Percentiles rank a stretch among this genome's conserved stretches.
Evolutionary conservation across 2,329 filamentous ascomycete genomes (phyloP).

Genomic region (Fusarium luffae): DNA sequence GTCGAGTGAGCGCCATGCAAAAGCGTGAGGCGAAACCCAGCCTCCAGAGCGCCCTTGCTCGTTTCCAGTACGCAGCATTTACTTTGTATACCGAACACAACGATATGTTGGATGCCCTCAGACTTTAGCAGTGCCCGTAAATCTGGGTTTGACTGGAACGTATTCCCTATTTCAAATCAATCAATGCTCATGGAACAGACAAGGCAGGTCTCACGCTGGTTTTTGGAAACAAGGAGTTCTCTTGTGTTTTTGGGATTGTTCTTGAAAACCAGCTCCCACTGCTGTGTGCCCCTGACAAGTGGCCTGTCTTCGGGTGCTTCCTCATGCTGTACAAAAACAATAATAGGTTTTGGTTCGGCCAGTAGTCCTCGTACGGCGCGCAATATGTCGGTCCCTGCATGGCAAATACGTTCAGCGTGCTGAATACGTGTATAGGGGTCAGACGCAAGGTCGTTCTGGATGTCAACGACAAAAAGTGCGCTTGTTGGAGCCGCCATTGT

Average conservation of each 20-base stretch:
- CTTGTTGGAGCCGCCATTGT: not conserved
- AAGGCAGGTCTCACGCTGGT: conserved; percentile 1
- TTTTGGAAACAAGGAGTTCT: conserved; percentile 16
- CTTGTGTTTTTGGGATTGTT: not conserved
- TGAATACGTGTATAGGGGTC: conserved; percentile 14
- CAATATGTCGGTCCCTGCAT: conserved; percentile 11
- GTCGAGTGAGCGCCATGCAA: conserved; percentile 28
- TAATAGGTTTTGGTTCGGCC: not conserved
- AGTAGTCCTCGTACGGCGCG: not conserved
- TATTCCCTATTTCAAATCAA: conserved; percentile 13
- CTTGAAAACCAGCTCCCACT: conserved; percentile 15
- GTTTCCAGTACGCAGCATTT: conserved; percentile 29
- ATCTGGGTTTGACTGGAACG: conserved; percentile 19
- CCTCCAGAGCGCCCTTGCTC: conserved; percentile 23
- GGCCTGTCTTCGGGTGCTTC: conserved; percentile 9
- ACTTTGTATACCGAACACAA: conserved; percentile 28
- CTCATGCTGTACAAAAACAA: conserved; percentile 31
- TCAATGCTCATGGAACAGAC: not conserved
- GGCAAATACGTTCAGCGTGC: conserved; percentile 9
- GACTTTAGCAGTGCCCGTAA: conserved; percentile 1
- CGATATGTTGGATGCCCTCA: conserved; percentile 10
- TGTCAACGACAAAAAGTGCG: conserved; percentile 28
- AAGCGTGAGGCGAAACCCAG: conserved; percentile 22
- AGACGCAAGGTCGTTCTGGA: conserved; percentile 16
- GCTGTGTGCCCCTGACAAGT: conserved; percentile 10